A percentile compares a stretch with the other conserved stretches of the same genome.
phyloP scores from a whole-genome alignment of 257 asterid genomes.

The Solanum ossicruentum region DNA sequence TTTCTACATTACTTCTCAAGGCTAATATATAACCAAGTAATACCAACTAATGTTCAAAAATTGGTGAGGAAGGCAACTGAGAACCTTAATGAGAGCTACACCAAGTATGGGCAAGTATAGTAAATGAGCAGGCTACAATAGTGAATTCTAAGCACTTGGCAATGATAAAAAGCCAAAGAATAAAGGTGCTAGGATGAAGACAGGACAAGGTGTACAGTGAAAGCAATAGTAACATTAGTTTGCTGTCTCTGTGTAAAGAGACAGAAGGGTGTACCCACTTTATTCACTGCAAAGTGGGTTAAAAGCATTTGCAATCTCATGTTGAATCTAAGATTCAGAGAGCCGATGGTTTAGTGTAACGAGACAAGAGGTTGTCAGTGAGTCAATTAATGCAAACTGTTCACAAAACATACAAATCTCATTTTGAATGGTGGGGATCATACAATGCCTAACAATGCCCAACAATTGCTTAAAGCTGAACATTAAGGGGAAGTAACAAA shows the following conservation, averaged over 20 bases:
- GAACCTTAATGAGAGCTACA: background rate
- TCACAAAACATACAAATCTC: background rate
- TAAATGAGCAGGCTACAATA: background rate
- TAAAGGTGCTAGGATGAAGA: background rate
- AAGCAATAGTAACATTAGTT: background rate
- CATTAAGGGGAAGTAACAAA: background rate
- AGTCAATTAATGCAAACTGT: background rate
- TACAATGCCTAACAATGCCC: background rate
- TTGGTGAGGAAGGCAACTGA: background rate
- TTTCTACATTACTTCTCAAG: background rate
- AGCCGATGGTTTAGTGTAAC: background rate
- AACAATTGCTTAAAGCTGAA: background rate
- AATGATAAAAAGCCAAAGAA: background rate
- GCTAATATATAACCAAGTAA: background rate
- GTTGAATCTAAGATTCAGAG: background rate
- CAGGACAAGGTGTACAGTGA: background rate
- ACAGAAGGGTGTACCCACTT: background rate
- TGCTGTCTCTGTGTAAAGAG: background rate
- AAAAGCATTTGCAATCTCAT: background rate
- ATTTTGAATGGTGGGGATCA: background rate
- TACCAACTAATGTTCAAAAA: background rate
- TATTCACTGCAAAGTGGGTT: background rate
- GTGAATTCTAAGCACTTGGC: background rate
- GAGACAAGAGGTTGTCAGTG: background rate
- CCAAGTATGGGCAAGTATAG: background rate